Evolutionary conservation across 116 monocot species (phyloP).

Genomic region (Thalassia testudinum): DNA sequence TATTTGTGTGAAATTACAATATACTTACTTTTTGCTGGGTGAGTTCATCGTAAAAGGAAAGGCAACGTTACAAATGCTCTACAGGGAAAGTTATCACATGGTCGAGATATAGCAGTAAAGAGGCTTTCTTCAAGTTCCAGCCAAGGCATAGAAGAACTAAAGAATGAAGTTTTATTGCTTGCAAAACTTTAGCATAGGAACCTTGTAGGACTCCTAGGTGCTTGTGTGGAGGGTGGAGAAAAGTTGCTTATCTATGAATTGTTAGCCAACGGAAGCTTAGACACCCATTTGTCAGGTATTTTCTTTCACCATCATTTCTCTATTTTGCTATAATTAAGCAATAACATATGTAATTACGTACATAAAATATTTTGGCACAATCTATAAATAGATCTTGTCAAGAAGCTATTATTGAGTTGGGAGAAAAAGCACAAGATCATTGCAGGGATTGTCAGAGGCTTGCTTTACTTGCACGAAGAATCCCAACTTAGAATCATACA

Average conservation of each 20-base stretch:
- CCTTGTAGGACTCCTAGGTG: constrained; percentile 5
- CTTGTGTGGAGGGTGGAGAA: constrained; percentile 7
- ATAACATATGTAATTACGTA: too few relatives aligned
- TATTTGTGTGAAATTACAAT: too few relatives aligned
- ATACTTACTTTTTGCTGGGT: neutral
- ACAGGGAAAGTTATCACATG: constrained; percentile 3
- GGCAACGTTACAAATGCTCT: neutral
- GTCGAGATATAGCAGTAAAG: constrained; percentile 8
- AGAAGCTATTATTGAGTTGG: constrained; percentile 26
- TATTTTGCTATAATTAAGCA: too few relatives aligned
- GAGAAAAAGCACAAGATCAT: constrained; percentile 38
- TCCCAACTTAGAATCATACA: constrained; percentile 56
- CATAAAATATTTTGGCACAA: too few relatives aligned
- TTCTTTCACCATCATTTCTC: neutral
- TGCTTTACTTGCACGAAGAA: constrained; percentile 64
- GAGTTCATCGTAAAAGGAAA: neutral
- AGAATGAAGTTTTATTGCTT: constrained; percentile 9
- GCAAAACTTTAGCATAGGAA: constrained; percentile 13
- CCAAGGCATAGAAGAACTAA: constrained; percentile 8
- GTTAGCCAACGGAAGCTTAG: constrained; percentile 7
- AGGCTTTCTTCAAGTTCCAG: constrained; percentile 2
- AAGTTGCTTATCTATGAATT: constrained; percentile 11
- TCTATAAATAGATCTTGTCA: constrained; percentile 9
- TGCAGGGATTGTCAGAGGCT: constrained; percentile 45
- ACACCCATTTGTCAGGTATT: constrained; percentile 8